Evolutionary conservation across 495 filamentous ascomycete genomes (phyloP).

Genomic region (Filosporella fistucella): DNA sequence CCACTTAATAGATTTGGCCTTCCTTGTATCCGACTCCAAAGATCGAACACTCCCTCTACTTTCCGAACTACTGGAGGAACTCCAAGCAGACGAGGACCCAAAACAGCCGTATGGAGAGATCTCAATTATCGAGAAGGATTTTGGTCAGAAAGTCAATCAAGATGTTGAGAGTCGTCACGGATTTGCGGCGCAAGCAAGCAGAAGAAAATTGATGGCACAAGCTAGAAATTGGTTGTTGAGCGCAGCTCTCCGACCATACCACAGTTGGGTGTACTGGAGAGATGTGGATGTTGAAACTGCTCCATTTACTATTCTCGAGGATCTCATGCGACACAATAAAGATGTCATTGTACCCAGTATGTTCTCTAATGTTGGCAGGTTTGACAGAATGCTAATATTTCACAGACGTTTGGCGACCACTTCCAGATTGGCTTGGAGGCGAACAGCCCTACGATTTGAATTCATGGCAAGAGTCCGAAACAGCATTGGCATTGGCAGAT

Average conservation of each 20-base stretch:
- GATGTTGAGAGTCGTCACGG: constrained; percentile 97
- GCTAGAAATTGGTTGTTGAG: constrained; percentile 96
- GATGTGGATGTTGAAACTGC: constrained; percentile 98
- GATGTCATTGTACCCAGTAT: constrained; percentile 98
- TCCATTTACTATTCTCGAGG: constrained; percentile 92
- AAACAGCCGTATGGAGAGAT: constrained; percentile 91
- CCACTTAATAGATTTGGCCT: constrained; percentile 91
- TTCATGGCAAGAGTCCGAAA: constrained; percentile 99
- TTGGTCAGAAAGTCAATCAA: constrained; percentile 96
- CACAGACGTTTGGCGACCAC: constrained; percentile 93
- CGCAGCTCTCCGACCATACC: constrained; percentile 87
- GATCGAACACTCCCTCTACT: constrained; percentile 81
- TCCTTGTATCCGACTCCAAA: constrained; percentile 96
- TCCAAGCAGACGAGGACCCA: constrained; percentile 77
- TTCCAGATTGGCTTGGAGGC: constrained; percentile 98
- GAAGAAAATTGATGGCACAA: constrained; percentile 96
- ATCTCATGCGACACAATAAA: constrained; percentile 98
- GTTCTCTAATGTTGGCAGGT: constrained; percentile 29
- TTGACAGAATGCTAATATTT: not conserved
- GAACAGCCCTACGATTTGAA: constrained; percentile 99
- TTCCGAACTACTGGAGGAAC: constrained; percentile 62
- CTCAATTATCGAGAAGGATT: constrained; percentile 97
- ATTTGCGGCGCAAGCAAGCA: constrained; percentile 90
- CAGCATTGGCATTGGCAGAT: constrained; percentile 87
- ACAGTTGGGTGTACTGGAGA: constrained; percentile 99